Percentiles rank a stretch among this genome's conserved stretches.
Evolutionary conservation across 2,329 filamentous ascomycete species (phyloP).

Genomic region (Colletotrichum tropicicola): DNA sequence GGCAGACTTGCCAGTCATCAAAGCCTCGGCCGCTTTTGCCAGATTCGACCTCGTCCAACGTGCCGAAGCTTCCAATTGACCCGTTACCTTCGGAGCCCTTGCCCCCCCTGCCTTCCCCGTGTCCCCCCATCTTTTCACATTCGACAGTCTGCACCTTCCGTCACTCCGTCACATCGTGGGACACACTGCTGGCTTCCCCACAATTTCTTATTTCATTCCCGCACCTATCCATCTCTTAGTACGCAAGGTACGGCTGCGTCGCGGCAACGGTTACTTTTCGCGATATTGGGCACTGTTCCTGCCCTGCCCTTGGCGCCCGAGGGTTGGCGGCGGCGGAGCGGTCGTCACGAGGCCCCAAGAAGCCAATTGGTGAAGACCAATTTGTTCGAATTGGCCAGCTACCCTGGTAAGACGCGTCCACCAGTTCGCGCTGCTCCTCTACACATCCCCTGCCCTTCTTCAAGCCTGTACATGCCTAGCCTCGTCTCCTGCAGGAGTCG

Average conservation of each 20-base stretch:
- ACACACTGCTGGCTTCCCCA: conserved; percentile 21
- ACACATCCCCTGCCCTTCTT: background rate
- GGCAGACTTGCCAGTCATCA: conserved; percentile 6
- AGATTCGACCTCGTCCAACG: conserved; percentile 1
- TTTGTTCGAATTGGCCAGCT: background rate
- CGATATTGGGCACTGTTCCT: conserved; percentile 12
- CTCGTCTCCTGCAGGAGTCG: background rate
- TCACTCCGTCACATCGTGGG: conserved; percentile 24
- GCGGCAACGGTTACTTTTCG: background rate
- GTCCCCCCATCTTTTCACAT: conserved; percentile 15
- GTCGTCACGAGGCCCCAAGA: conserved; percentile 6
- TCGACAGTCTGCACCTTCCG: conserved; percentile 13
- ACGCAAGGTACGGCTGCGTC: conserved; percentile 14
- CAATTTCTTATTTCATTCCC: conserved; percentile 23
- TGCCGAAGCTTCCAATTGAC: conserved; percentile 20
- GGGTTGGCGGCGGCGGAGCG: conserved; percentile 7
- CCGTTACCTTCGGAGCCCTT: conserved; percentile 6
- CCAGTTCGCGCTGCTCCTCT: background rate
- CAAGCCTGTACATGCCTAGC: background rate
- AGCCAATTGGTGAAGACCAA: background rate
- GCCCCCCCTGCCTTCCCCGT: conserved; percentile 2
- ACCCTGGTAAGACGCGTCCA: conserved; percentile 26
- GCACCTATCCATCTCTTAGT: conserved; percentile 8
- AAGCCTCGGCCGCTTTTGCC: conserved; percentile 20
- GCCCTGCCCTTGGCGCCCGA: conserved; percentile 14